Percentiles rank a stretch among this genome's conserved stretches.
Conservation (phyloP, 2,329 filamentous ascomycete genomes). For the Ceratocystis lukuohia region DNA sequence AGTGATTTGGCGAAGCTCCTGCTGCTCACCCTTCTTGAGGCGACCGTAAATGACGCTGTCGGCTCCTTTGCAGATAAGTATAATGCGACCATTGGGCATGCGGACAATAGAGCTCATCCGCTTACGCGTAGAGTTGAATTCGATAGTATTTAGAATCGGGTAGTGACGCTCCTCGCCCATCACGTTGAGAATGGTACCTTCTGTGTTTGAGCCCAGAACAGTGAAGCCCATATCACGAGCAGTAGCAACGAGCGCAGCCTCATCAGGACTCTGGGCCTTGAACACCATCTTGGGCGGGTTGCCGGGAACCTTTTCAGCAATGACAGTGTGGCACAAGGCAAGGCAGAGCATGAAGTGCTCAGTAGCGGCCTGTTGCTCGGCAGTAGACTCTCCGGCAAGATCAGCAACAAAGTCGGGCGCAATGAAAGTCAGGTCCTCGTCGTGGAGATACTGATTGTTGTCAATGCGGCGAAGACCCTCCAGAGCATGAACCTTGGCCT, state of each 20-base stretch:
- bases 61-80: slow-evolving; percentile 92
- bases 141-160: slow-evolving; percentile 80
- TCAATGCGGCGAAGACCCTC: slow-evolving; percentile 60
- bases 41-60: slow-evolving; percentile 96
- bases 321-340: slow-evolving; percentile 92
- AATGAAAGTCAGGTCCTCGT: slow-evolving; percentile 83
- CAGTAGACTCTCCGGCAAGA: slow-evolving; percentile 60
- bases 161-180: slow-evolving; percentile 78
- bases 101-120: slow-evolving; percentile 94
- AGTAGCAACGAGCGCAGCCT: slow-evolving; percentile 85
- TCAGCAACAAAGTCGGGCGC: slow-evolving; percentile 82
- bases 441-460: slow-evolving; percentile 80
- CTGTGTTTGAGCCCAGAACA: slow-evolving; percentile 64
- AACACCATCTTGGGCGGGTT: slow-evolving; percentile 84
- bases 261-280: slow-evolving; percentile 94
- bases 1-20: slow-evolving; percentile 66
- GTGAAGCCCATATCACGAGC: slow-evolving; percentile 93
- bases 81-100: slow-evolving; percentile 82
- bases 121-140: slow-evolving; percentile 90
- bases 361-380: slow-evolving; percentile 63
- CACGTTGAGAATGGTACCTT: slow-evolving; percentile 74
- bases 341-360: slow-evolving; percentile 89
- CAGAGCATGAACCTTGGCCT: slow-evolving; percentile 61
- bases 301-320: slow-evolving; percentile 79
- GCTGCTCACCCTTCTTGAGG: slow-evolving; percentile 70